phyloP scores from a whole-genome alignment of 1,284 basidiomycete species.

The Wallemia ichthyophaga region DNA sequence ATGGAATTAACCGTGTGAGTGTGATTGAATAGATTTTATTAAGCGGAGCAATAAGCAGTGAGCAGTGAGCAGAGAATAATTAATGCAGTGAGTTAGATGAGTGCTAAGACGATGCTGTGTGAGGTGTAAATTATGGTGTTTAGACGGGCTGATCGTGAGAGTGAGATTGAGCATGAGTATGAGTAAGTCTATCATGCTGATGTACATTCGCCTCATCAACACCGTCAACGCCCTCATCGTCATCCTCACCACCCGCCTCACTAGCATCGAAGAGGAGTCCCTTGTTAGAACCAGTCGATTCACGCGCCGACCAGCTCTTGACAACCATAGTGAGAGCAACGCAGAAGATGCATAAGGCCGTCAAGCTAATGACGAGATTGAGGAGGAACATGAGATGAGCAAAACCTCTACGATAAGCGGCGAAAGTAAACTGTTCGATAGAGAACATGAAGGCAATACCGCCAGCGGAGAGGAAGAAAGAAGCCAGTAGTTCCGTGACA shows the following conservation, averaged over 20 bases:
- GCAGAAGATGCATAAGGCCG: background rate
- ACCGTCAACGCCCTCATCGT: background rate
- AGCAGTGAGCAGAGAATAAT: no score
- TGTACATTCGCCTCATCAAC: background rate
- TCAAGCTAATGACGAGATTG: constrained; percentile 23
- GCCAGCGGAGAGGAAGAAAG: constrained; percentile 56
- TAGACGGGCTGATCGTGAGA: no score
- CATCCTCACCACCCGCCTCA: no score
- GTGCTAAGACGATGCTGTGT: no score
- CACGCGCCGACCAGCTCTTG: constrained; percentile 37
- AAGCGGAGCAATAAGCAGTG: no score
- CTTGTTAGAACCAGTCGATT: background rate
- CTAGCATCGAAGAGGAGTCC: background rate
- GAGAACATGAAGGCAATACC: constrained; percentile 76
- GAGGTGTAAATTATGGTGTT: no score
- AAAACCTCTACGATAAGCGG: constrained; percentile 64
- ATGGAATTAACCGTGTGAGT: no score
- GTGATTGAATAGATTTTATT: no score
- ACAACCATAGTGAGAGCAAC: constrained; percentile 53
- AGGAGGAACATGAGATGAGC: constrained; percentile 68
- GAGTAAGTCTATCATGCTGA: background rate
- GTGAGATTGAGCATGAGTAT: background rate
- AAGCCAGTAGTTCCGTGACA: constrained; percentile 65
- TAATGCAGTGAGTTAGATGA: no score
- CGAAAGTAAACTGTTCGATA: constrained; percentile 63